phyloP scores from a whole-genome alignment of 108 stramenopile genomes.

The Seminavis robusta region DNA sequence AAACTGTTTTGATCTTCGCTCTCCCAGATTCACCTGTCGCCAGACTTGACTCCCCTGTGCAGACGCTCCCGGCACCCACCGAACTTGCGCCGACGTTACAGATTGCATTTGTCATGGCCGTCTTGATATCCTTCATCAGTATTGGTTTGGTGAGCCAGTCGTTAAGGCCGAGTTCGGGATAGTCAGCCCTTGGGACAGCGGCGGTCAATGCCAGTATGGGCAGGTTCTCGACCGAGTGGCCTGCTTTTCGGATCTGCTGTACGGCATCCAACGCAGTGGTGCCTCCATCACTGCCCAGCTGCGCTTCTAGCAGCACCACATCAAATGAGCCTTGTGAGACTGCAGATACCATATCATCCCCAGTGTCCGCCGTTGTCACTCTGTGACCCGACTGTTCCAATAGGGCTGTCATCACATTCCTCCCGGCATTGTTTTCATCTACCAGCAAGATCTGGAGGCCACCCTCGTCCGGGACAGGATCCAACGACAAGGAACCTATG shows the following conservation, averaged over 20 bases:
- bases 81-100: too few species aligned
- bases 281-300: constrained; percentile 75
- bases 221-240: background rate
- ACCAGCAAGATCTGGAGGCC: constrained; percentile 33
- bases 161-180: constrained; percentile 23
- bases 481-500: too few species aligned
- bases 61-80: too few species aligned
- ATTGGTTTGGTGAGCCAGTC: constrained; percentile 30
- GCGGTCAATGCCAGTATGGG: constrained; percentile 48
- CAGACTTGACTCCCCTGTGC: too few species aligned
- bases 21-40: too few species aligned
- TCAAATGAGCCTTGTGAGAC: constrained; percentile 16
- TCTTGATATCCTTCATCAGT: constrained; percentile 22
- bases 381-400: constrained; percentile 32
- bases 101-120: too few species aligned
- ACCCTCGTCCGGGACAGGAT: too few species aligned
- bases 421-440: constrained; percentile 55
- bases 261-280: constrained; percentile 51
- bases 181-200: constrained; percentile 15
- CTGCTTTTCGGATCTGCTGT: constrained; percentile 11
- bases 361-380: constrained; percentile 25
- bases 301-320: constrained; percentile 63
- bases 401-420: constrained; percentile 30
- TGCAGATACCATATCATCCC: constrained; percentile 21
- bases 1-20: too few species aligned